phyloP scores from a whole-genome alignment of 495 filamentous ascomycete genomes.

The Bacidia rubella region DNA sequence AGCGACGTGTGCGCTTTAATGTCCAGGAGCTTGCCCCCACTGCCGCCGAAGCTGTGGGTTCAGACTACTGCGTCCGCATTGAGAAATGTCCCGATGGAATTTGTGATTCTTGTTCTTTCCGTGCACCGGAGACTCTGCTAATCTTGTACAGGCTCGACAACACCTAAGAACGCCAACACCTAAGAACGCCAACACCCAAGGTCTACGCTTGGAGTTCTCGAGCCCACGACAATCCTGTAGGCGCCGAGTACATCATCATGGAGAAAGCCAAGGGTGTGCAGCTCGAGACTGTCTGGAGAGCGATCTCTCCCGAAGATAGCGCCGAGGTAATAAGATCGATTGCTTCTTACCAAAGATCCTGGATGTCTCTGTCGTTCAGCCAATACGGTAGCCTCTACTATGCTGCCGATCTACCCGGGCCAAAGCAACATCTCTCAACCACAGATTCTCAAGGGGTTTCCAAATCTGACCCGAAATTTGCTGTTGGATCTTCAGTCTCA shows the following conservation, averaged over 20 bases:
- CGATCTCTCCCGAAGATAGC: conserved; percentile 15
- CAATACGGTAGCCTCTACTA: conserved; percentile 24
- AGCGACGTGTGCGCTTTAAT: too few species aligned
- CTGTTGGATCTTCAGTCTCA: conserved; percentile 21
- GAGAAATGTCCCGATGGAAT: too few species aligned
- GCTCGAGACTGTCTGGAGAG: conserved; percentile 18
- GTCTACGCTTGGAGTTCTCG: conserved; percentile 21
- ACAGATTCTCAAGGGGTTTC: conserved; percentile 16
- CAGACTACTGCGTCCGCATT: too few species aligned
- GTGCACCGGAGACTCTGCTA: too few species aligned
- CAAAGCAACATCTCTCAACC: background rate
- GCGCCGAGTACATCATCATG: conserved; percentile 30
- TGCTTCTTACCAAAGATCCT: conserved; percentile 18
- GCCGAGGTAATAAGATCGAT: conserved; percentile 21
- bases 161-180: too few species aligned
- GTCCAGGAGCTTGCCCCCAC: too few species aligned
- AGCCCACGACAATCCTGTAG: conserved; percentile 19
- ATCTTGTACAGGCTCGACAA: too few species aligned
- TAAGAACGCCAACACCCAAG: conserved; percentile 17
- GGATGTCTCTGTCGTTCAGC: conserved; percentile 19
- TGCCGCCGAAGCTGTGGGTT: too few species aligned
- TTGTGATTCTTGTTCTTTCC: too few species aligned
- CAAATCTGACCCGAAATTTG: conserved; percentile 17
- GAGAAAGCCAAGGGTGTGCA: conserved; percentile 20
- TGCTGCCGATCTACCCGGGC: conserved; percentile 15